Evolutionary conservation across 257 asterid genomes (phyloP), one percentile per base, ranked within the genome.

Genomic region (Handroanthus guayacan): DNA sequence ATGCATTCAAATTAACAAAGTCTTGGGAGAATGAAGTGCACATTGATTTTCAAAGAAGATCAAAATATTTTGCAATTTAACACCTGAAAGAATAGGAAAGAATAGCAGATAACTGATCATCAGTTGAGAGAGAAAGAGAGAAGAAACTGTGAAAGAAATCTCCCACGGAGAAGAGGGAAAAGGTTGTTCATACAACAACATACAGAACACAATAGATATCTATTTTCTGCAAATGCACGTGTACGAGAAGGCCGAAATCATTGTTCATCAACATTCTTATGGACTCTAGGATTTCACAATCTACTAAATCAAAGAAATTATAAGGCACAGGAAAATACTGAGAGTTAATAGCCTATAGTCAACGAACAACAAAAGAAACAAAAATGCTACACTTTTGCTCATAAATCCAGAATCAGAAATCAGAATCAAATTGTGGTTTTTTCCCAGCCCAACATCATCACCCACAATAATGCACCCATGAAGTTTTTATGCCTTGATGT

Each of bases 21-120:
- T 41, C 65, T 13, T 9, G 38, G 69, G 67, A 16, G 67, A 75
- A 67, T 58, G 67, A 68, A 36, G 10, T 37, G 72, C 60, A 77
- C 39, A 43, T 34, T 69, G 48, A 64, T 62, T 18, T 54, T 38
- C 55, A 71, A 65, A 67, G 48, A 66, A 18, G 20, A 51, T 44
- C 65, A 71, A 52, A 68, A 67, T 61, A 69, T 44, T 2, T 3
- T 36, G 50, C 1, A 79, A 4, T 67, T 65, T 36, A 75, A 56
- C 47, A n/a, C 55, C 18, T 20, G 4, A 61, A 13, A 25, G 54
- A 25, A 25, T 25, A 25, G 31, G 31, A 25, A 25, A 25, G 31
- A 25, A 25, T 25, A 25, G 31, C 31, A 25, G 1, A 25, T 25
- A 25, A 25, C 31, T 0, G 31, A 25, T 25, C 31, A 25, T 25